Conservation (phyloP, 805 yeast genomes). For the Ogataea pini region DNA sequence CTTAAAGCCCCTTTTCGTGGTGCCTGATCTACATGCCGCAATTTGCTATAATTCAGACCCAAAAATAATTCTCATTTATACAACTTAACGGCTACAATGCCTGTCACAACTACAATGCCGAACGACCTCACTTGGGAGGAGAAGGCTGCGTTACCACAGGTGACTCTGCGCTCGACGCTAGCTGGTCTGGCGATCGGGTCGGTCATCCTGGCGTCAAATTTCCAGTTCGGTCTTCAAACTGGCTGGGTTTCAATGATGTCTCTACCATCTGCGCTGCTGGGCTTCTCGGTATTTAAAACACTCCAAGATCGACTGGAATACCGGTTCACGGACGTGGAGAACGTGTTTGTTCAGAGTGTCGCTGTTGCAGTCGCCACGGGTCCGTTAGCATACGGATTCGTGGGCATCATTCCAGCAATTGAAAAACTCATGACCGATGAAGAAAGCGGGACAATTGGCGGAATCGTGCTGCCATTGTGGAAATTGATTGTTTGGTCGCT, state of each 20-base stretch:
- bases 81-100: conserved; percentile 18
- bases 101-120: conserved; percentile 21
- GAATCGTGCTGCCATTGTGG: conserved; percentile 39
- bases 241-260: conserved; percentile 99
- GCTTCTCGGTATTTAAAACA: conserved; percentile 77
- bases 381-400: conserved; percentile 91
- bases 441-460: conserved; percentile 65
- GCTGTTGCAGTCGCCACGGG: conserved; percentile 98
- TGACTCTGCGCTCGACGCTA: conserved; percentile 70
- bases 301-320: conserved; percentile 38
- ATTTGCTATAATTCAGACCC: too few species aligned
- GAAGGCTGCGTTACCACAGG: conserved; percentile 60
- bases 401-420: conserved; percentile 94
- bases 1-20: too few species aligned
- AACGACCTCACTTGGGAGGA: conserved; percentile 39
- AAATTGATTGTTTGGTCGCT: conserved; percentile 79
- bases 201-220: conserved; percentile 81
- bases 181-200: conserved; percentile 88
- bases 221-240: conserved; percentile 94
- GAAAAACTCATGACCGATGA: conserved; percentile 80
- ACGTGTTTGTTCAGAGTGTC: conserved; percentile 86
- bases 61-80: background rate
- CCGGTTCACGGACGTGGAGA: conserved; percentile 86
- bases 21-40: too few species aligned
- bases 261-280: conserved; percentile 86